Percentiles rank a stretch among this genome's conserved stretches.
phyloP scores from a whole-genome alignment of 2,329 filamentous ascomycete species.

The Periconia digitata region DNA sequence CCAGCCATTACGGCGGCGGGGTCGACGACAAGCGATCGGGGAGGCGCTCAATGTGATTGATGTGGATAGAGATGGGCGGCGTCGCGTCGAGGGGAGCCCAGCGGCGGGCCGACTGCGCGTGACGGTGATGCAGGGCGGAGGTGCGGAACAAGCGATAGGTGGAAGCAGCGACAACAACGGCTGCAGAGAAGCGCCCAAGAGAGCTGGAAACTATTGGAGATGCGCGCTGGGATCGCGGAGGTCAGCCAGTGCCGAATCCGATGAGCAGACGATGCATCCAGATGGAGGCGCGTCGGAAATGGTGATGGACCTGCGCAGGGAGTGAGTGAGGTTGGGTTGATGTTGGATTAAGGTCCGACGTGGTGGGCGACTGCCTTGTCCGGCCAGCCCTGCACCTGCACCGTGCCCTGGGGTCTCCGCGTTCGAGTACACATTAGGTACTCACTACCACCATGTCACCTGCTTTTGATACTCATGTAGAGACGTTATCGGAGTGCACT shows the following conservation, averaged over 20 bases:
- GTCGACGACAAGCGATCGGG: not conserved
- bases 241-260: slow-evolving; percentile 9
- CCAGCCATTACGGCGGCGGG: slow-evolving; percentile 38
- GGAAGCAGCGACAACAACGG: not conserved
- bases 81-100: not conserved
- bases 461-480: no score
- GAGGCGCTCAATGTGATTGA: not conserved
- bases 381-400: no score
- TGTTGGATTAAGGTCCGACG: slow-evolving; percentile 27
- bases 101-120: slow-evolving; percentile 3
- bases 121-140: not conserved
- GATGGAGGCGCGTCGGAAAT: slow-evolving; percentile 16
- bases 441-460: no score
- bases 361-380: slow-evolving; percentile 7
- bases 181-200: not conserved
- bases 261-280: slow-evolving; percentile 15
- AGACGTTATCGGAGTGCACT: no score
- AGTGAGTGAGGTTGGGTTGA: slow-evolving; percentile 15
- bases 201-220: not conserved
- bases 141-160: not conserved
- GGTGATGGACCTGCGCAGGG: slow-evolving; percentile 24
- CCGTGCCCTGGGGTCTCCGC: not conserved
- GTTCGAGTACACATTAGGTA: no score
- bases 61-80: slow-evolving; percentile 1
- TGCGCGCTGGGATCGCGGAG: slow-evolving; percentile 15